Evolutionary conservation across 2,329 filamentous ascomycete species (phyloP).

Genomic region (Verticillium longisporum): DNA sequence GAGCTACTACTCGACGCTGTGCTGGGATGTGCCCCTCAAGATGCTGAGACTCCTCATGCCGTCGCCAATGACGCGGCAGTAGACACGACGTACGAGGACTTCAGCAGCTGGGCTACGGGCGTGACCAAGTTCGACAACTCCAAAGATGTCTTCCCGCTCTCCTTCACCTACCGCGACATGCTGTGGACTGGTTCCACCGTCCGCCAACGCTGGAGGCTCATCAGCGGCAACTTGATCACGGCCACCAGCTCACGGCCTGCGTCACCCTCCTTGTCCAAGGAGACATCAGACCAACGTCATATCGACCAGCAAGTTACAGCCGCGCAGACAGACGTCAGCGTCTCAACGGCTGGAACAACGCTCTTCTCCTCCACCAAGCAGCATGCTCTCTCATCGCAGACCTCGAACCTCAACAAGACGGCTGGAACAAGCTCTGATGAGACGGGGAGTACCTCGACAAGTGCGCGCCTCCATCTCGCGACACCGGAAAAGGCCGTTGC

Average conservation of each 20-base stretch:
- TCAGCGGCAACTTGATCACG: conserved; percentile 28
- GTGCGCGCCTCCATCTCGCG: conserved; percentile 18
- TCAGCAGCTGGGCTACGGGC: conserved; percentile 32
- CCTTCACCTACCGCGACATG: conserved; percentile 25
- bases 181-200: conserved; percentile 31
- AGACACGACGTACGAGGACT: conserved; percentile 21
- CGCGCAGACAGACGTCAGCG: background rate
- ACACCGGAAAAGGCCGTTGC: conserved; percentile 24
- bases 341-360: conserved; percentile 1
- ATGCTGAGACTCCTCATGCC: conserved; percentile 1
- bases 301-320: background rate
- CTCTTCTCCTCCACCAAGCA: conserved; percentile 5
- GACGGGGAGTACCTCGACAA: conserved; percentile 18
- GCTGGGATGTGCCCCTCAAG: background rate
- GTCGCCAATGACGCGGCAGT: background rate
- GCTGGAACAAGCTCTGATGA: conserved; percentile 18
- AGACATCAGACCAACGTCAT: background rate
- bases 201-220: conserved; percentile 28
- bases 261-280: background rate
- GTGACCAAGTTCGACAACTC: conserved; percentile 36
- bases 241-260: background rate
- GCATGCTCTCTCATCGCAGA: background rate
- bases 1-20: conserved; percentile 24
- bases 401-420: conserved; percentile 7
- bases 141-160: conserved; percentile 35